phyloP scores from a whole-genome alignment of 2,329 filamentous ascomycete genomes.

The Monosporascus ibericus region DNA sequence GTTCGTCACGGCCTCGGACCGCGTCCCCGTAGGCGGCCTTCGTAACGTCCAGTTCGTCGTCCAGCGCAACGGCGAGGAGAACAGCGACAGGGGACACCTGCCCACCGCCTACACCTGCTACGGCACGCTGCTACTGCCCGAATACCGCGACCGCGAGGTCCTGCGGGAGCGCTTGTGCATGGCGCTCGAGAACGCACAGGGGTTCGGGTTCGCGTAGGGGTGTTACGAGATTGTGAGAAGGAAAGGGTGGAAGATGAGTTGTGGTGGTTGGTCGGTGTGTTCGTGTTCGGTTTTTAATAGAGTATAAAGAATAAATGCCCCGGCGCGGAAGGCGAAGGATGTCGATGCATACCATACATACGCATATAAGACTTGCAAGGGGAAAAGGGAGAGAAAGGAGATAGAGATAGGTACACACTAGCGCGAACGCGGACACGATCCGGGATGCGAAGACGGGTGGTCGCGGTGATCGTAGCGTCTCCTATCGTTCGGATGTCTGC shows the following conservation, averaged over 20 bases:
- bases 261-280: too few relatives aligned
- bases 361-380: too few relatives aligned
- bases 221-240: slow-evolving; percentile 3
- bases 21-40: slow-evolving; percentile 82
- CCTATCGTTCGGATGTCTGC: too few relatives aligned
- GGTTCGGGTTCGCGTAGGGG: slow-evolving; percentile 72
- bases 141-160: slow-evolving; percentile 67
- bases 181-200: slow-evolving; percentile 81
- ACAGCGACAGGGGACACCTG: slow-evolving; percentile 49
- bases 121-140: slow-evolving; percentile 76
- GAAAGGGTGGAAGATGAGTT: background rate
- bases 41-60: slow-evolving; percentile 78
- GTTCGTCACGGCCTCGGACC: slow-evolving; percentile 90
- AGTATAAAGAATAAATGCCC: too few relatives aligned
- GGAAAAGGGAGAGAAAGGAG: too few relatives aligned
- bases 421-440: too few relatives aligned
- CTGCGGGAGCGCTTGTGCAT: slow-evolving; percentile 71
- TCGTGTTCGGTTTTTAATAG: too few relatives aligned
- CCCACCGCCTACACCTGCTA: slow-evolving; percentile 94
- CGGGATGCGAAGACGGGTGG: too few relatives aligned
- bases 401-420: too few relatives aligned
- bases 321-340: too few relatives aligned
- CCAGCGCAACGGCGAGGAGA: slow-evolving; percentile 66
- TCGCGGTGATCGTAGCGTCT: too few relatives aligned
- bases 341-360: too few relatives aligned